A percentile compares a stretch with the other conserved stretches of the same genome.
Evolutionary conservation across 106 monocot genomes (phyloP).

Genomic region (Platanthera zijinensis): DNA sequence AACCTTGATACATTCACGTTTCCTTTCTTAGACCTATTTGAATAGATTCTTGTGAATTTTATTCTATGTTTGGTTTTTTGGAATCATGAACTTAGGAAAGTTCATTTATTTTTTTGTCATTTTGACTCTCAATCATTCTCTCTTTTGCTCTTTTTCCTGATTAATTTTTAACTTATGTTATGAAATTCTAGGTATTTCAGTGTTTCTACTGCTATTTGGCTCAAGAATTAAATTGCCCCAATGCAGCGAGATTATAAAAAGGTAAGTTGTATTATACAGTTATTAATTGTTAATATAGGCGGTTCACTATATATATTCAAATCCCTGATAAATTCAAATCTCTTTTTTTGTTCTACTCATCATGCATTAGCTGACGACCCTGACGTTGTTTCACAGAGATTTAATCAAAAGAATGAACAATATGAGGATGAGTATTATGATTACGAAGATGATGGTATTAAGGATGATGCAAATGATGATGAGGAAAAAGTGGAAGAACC

Average conservation of each 20-base stretch:
- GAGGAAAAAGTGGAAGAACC: conserved; percentile 7
- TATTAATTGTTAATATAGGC: background rate
- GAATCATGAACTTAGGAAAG: no score
- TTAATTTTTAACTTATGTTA: background rate
- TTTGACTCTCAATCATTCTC: no score
- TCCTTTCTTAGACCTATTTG: no score
- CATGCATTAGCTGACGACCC: background rate
- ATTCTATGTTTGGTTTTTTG: no score
- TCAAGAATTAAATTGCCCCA: background rate
- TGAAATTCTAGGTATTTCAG: background rate
- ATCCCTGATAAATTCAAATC: background rate
- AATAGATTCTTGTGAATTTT: no score
- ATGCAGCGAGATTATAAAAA: conserved; percentile 9
- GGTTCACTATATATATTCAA: background rate
- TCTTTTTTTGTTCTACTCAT: background rate
- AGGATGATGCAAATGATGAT: conserved; percentile 23
- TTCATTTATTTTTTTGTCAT: no score
- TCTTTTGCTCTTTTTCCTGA: no score
- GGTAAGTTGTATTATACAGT: background rate
- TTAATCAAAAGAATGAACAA: conserved; percentile 13
- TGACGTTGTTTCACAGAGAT: conserved; percentile 2
- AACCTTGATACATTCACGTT: no score
- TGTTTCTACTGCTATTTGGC: conserved; percentile 1
- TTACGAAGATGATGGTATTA: conserved; percentile 38
- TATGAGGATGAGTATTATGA: conserved; percentile 37